Evolutionary conservation across 768 basidiomycete species (phyloP).

Genomic region (Lactarius quietus): DNA sequence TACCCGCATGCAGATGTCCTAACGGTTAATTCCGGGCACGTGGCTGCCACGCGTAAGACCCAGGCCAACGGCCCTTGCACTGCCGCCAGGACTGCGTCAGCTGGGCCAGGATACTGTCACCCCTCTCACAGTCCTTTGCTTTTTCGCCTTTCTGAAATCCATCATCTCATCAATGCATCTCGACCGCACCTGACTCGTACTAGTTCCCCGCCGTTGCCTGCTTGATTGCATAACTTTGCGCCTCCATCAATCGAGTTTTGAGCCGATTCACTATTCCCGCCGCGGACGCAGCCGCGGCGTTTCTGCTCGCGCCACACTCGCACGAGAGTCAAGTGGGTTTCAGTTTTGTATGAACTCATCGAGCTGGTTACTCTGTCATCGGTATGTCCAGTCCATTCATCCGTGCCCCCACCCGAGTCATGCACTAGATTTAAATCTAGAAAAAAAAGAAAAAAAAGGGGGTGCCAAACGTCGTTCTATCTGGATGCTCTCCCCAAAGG

Average conservation of each 20-base stretch:
- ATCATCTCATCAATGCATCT: background rate
- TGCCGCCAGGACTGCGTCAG: background rate
- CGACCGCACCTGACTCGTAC: background rate
- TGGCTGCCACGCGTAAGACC: constrained; percentile 3
- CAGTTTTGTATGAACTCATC: background rate
- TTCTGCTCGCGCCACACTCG: constrained; percentile 1
- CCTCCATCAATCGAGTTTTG: background rate
- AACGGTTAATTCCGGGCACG: constrained; percentile 10
- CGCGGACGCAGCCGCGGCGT: background rate
- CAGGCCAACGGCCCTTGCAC: background rate
- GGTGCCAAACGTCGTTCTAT: background rate
- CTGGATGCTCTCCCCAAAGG: background rate
- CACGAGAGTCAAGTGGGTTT: background rate
- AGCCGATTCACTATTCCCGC: background rate
- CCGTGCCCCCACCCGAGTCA: background rate
- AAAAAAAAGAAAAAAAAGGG: background rate
- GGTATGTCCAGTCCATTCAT: background rate
- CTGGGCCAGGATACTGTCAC: background rate
- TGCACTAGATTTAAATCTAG: background rate
- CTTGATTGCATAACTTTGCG: background rate
- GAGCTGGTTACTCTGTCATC: background rate
- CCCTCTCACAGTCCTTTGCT: background rate
- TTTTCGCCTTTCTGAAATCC: background rate
- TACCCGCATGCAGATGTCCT: background rate
- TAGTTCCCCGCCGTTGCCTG: background rate